Evolutionary conservation across 495 filamentous ascomycete genomes (phyloP), one percentile per base, ranked within the genome.

Genomic region (Baudoinia panamericana): DNA sequence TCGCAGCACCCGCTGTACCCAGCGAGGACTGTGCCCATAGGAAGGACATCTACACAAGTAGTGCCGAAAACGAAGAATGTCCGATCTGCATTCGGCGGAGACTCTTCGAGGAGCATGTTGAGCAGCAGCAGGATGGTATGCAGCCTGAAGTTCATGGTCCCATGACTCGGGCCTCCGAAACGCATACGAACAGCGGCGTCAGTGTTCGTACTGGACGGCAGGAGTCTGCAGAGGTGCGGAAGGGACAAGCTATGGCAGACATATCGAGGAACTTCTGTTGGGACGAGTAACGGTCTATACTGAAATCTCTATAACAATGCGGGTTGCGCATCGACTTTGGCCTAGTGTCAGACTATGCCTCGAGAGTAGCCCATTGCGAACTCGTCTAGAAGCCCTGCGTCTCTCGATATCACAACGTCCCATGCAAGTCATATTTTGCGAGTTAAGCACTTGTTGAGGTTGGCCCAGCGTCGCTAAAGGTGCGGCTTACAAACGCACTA

Each of bases 21-120:
- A 13, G 24, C 13, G 24, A 39, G 13, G 36, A 39, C 36, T 39
- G 36, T 18, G 36, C 36, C 12, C 5, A 9, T 10, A 28, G 36
- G 16, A 21, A 26, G 9, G 24, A 30, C 7, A 19, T 39, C 36
- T 39, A 5, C 24, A 4, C 30, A 8, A 15, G 30, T 15, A 26
- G 30, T 3, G 24, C 36, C 11, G 36, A 39, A 18, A 7, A 18
- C 9, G 26, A 23, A 3, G 36, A 16, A 15, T 39, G 36, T 13
- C 36, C 36, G 23, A 26, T 39, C 21, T 39, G 36, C 13, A 12
- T 13, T 4, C 12, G 19, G 22, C 12, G 4, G 34, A 13, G 26
- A 2, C 20, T 23, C 2, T 24, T 15, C 17, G 19, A 7, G 22
- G 9, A 12, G 12, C 31, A 18, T 17, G 18, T 34, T 12, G 13